Percentiles rank a stretch among this genome's conserved stretches.
These are phyloP conservation scores for Pseudogymnoascus pannorum DNA, from an alignment of 2,329 filamentous ascomycete genomes.

Conservation along the genomic window DNA sequence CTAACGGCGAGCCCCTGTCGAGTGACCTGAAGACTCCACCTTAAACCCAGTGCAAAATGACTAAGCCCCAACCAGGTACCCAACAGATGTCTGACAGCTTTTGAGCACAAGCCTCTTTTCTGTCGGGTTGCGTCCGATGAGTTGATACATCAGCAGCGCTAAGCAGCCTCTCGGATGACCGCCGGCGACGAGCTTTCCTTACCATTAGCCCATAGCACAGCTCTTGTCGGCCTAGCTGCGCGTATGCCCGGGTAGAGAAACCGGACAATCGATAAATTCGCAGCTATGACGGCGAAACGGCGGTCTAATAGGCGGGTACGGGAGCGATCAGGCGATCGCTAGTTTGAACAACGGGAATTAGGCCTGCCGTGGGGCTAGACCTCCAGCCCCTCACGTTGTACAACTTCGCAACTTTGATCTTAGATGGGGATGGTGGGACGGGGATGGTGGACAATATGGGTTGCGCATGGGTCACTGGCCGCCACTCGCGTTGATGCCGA, in stretches of 20 bases:
- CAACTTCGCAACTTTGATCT: background rate
- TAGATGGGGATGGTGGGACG: background rate
- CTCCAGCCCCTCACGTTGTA: background rate
- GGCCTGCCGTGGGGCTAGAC: background rate
- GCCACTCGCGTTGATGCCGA: slow-evolving; percentile 7
- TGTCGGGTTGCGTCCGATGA: background rate
- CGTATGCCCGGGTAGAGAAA: background rate
- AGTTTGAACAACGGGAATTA: background rate
- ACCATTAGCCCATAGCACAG: background rate
- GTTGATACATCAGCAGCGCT: background rate
- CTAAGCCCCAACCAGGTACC: background rate
- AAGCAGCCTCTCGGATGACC: background rate
- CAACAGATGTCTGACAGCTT: background rate
- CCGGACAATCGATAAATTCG: background rate
- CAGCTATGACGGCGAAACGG: background rate
- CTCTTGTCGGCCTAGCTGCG: background rate
- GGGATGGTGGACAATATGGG: background rate
- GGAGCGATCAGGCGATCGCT: slow-evolving; percentile 7
- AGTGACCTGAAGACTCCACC: background rate
- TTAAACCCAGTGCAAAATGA: background rate
- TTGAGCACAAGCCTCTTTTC: background rate
- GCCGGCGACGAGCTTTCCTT: background rate
- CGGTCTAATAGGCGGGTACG: slow-evolving; percentile 1
- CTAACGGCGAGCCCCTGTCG: background rate
- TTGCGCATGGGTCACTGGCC: background rate